Conservation (phyloP, 2,329 filamentous ascomycete genomes). For the Calonectria pseudoreteaudii region DNA sequence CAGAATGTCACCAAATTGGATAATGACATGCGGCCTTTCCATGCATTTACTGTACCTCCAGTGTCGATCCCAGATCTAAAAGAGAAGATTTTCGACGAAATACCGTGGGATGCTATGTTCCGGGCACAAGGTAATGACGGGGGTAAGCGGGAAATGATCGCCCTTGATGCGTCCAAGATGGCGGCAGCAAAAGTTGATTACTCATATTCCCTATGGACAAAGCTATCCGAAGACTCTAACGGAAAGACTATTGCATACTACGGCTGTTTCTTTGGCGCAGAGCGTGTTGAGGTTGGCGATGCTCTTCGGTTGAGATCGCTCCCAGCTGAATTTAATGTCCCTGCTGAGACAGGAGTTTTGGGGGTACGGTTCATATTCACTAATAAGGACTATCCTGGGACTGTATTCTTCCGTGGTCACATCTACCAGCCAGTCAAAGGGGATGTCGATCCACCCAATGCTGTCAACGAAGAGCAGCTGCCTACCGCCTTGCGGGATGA, state of each 20-base stretch:
- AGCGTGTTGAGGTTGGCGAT: constrained; percentile 61
- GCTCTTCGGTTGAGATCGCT: constrained; percentile 60
- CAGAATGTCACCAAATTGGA: constrained; percentile 53
- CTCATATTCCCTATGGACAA: constrained; percentile 62
- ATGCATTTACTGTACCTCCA: constrained; percentile 63
- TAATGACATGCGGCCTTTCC: constrained; percentile 60
- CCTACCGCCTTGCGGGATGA: constrained; percentile 56
- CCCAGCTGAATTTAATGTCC: constrained; percentile 50
- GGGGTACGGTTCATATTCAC: constrained; percentile 56
- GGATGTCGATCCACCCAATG: constrained; percentile 39
- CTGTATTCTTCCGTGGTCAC: constrained; percentile 55
- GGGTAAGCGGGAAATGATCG: constrained; percentile 54
- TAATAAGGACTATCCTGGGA: constrained; percentile 48
- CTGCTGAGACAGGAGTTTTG: constrained; percentile 48
- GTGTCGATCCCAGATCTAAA: constrained; percentile 54
- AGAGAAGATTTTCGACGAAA: constrained; percentile 53
- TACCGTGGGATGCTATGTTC: constrained; percentile 57
- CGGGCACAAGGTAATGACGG: constrained; percentile 47
- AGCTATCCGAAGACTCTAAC: constrained; percentile 45
- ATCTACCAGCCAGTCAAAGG: constrained; percentile 51
- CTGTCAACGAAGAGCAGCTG: constrained; percentile 52
- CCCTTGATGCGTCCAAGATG: constrained; percentile 64
- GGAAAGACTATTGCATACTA: constrained; percentile 53
- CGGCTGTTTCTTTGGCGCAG: constrained; percentile 64
- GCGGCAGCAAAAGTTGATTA: constrained; percentile 61